Conservation (phyloP, 2,329 filamentous ascomycete species). For the Tricladium varicosporioides region DNA sequence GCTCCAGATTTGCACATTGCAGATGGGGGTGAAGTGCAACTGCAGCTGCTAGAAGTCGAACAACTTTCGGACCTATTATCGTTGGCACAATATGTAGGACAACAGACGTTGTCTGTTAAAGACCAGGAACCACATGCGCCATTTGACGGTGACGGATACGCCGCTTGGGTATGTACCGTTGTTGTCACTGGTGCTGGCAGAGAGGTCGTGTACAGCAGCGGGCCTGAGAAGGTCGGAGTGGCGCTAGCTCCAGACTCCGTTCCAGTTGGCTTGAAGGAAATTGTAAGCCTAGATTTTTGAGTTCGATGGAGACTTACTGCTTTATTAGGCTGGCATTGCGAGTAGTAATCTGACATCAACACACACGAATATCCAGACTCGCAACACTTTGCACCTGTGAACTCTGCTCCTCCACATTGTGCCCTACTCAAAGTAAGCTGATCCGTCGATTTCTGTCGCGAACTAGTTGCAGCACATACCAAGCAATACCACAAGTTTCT, state of each 20-base stretch:
- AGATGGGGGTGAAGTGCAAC: conserved; percentile 9
- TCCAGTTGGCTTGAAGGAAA: background rate
- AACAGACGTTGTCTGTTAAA: conserved; percentile 15
- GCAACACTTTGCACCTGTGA: background rate
- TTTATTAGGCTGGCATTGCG: background rate
- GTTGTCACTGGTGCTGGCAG: background rate
- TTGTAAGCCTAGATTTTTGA: background rate
- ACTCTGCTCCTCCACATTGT: background rate
- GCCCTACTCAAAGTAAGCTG: background rate
- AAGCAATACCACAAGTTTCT: background rate
- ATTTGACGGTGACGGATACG: conserved; percentile 9
- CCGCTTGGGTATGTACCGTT: conserved; percentile 4
- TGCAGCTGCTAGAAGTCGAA: background rate
- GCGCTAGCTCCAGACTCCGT: background rate
- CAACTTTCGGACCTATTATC: conserved; percentile 11
- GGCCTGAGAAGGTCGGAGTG: background rate
- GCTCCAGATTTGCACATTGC: conserved; percentile 15
- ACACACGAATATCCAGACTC: background rate
- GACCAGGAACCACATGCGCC: conserved; percentile 11
- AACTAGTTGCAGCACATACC: background rate
- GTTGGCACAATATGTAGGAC: conserved; percentile 11
- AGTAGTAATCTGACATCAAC: background rate
- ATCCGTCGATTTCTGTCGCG: too few species aligned
- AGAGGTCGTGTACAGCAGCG: background rate
- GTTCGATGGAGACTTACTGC: background rate